Evolutionary conservation across 192 early-diverging fungal species (phyloP).

Genomic region (Haplosporangium gracile): DNA sequence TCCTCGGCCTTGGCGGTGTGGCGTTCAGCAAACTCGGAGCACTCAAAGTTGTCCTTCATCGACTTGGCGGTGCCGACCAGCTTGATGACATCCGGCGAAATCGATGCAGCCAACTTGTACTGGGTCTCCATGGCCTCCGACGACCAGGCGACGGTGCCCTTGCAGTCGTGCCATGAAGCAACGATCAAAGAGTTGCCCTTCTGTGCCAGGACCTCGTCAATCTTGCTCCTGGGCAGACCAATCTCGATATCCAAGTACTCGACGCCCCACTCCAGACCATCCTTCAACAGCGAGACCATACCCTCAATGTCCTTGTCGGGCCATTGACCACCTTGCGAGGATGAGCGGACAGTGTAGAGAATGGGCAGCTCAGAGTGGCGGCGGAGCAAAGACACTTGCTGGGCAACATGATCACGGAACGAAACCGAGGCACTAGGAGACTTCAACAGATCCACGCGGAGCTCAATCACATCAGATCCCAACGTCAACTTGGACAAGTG

Average conservation of each 20-base stretch:
- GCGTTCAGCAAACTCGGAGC: conserved; percentile 75
- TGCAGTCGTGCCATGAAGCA: conserved; percentile 91
- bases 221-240: conserved; percentile 46
- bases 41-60: conserved; percentile 86
- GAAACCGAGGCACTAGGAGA: conserved; percentile 44
- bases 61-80: conserved; percentile 85
- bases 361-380: conserved; percentile 82
- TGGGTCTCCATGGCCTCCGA: conserved; percentile 63
- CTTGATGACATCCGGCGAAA: conserved; percentile 90
- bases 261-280: conserved; percentile 88
- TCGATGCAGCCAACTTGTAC: conserved; percentile 67
- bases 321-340: conserved; percentile 90
- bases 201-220: conserved; percentile 64
- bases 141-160: conserved; percentile 74
- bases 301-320: conserved; percentile 70
- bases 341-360: conserved; percentile 93
- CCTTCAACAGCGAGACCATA: conserved; percentile 74
- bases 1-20: conserved; percentile 57
- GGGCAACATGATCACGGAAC: conserved; percentile 75
- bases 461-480: conserved; percentile 91
- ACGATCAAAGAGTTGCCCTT: conserved; percentile 79
- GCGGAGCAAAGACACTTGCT: conserved; percentile 85
- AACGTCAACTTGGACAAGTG: conserved; percentile 73
- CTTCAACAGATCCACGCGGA: conserved; percentile 91
- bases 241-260: conserved; percentile 96